Conservation (phyloP, 2,329 filamentous ascomycete species). For the Fusarium chuoi region DNA sequence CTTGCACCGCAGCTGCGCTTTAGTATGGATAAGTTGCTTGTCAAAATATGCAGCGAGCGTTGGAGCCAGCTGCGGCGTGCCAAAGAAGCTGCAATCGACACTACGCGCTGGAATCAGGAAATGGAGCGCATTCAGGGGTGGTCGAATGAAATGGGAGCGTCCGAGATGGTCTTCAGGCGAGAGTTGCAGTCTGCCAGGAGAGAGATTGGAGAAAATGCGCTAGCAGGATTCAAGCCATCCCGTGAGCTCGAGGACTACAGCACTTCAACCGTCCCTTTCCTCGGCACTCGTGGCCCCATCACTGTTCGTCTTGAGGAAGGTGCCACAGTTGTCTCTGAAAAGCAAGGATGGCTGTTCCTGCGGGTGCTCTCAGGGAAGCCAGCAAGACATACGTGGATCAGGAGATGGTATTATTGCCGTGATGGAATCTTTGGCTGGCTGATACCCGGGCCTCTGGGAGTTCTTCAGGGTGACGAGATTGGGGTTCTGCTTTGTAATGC, state of each 20-base stretch:
- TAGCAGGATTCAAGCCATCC: slow-evolving; percentile 79
- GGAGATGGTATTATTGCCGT: slow-evolving; percentile 95
- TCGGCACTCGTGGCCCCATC: slow-evolving; percentile 76
- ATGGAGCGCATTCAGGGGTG: slow-evolving; percentile 93
- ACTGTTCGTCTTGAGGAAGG: slow-evolving; percentile 67
- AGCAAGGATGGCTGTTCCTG: slow-evolving; percentile 94
- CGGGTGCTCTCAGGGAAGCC: slow-evolving; percentile 87
- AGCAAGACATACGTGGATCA: slow-evolving; percentile 86
- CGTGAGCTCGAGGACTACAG: slow-evolving; percentile 94
- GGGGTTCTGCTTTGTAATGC: slow-evolving; percentile 94
- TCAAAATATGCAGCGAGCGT: slow-evolving; percentile 84
- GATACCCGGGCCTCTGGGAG: slow-evolving; percentile 83
- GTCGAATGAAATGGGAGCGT: slow-evolving; percentile 92
- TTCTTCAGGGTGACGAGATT: slow-evolving; percentile 95
- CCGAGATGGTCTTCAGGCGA: slow-evolving; percentile 83
- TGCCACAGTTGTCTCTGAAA: slow-evolving; percentile 71
- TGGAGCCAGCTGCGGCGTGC: slow-evolving; percentile 86
- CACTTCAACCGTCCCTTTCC: slow-evolving; percentile 86
- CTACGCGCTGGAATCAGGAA: slow-evolving; percentile 77
- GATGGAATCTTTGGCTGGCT: slow-evolving; percentile 97
- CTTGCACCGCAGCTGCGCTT: slow-evolving; percentile 86
- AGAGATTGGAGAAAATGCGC: slow-evolving; percentile 82
- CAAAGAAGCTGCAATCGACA: slow-evolving; percentile 71
- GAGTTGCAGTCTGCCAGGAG: slow-evolving; percentile 83
- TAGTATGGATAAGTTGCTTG: slow-evolving; percentile 85